phyloP scores from a whole-genome alignment of 2,329 filamentous ascomycete genomes.

The Sporothrix pseudoabietina region DNA sequence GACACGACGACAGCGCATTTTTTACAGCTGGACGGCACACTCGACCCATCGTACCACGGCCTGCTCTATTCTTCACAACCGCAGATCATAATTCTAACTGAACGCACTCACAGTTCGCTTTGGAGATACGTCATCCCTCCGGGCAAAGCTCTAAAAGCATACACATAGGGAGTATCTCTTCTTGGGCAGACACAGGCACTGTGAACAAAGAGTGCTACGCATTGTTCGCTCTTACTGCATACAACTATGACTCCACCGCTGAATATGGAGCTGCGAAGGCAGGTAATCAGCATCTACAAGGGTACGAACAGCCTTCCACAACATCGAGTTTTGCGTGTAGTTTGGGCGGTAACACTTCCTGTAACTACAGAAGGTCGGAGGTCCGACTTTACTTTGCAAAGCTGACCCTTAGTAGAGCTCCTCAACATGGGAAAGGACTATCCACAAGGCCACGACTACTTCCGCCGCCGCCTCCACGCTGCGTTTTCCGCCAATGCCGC shows the following conservation, averaged over 20 bases:
- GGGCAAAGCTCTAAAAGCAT: neutral
- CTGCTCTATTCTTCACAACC: neutral
- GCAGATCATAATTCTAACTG: too few species aligned
- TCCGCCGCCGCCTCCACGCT: constrained; percentile 76
- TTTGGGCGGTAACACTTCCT: neutral
- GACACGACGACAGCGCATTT: neutral
- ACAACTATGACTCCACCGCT: constrained; percentile 40
- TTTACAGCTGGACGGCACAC: neutral
- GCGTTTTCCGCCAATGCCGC: constrained; percentile 78
- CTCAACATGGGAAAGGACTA: constrained; percentile 84
- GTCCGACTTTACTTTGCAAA: too few species aligned
- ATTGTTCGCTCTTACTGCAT: neutral
- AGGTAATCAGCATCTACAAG: constrained; percentile 89
- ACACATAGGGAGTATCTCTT: neutral
- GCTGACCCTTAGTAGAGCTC: constrained; percentile 61
- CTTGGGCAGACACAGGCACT: neutral
- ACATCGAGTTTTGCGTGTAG: neutral
- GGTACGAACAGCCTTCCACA: constrained; percentile 51
- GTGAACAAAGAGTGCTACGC: neutral
- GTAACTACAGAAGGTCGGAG: neutral
- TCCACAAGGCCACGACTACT: constrained; percentile 79
- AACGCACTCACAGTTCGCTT: neutral
- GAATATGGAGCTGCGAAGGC: constrained; percentile 65
- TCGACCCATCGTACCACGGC: neutral
- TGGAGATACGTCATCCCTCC: neutral